These are phyloP conservation scores for Colletotrichum sp. DNA, from an alignment of 2,329 filamentous ascomycete genomes.

Conservation along the genomic window DNA sequence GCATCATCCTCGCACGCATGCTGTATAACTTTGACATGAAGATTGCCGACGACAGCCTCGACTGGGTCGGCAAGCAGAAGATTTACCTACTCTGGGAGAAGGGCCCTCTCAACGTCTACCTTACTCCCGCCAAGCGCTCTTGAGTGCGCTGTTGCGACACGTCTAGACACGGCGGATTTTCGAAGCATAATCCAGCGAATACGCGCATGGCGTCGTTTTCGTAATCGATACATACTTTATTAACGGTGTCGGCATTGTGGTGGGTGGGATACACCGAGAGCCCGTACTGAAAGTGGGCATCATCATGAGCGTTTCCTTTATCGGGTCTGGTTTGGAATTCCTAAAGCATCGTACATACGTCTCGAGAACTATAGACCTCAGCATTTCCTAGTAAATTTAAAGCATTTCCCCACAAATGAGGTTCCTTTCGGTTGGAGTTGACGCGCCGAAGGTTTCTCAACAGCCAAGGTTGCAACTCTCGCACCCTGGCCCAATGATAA, in stretches of 20 bases:
- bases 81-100: constrained; percentile 19
- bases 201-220: background rate
- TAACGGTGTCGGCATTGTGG: background rate
- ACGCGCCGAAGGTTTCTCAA: background rate
- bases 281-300: background rate
- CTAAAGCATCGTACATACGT: background rate
- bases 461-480: background rate
- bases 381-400: background rate
- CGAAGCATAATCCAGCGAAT: background rate
- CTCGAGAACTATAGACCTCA: background rate
- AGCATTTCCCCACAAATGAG: background rate
- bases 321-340: background rate
- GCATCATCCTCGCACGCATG: constrained; percentile 48
- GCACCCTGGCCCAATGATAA: background rate
- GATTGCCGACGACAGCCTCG: constrained; percentile 34
- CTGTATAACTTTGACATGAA: constrained; percentile 52
- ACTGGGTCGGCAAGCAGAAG: constrained; percentile 36
- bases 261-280: background rate
- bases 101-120: constrained; percentile 1
- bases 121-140: constrained; percentile 11
- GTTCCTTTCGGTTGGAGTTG: fast-evolving
- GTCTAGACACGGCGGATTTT: background rate
- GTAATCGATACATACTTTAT: background rate
- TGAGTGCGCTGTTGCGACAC: background rate
- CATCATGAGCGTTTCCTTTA: background rate